Base-by-base conservation (phyloP, 345 rosid species). In the Draba incana region DNA sequence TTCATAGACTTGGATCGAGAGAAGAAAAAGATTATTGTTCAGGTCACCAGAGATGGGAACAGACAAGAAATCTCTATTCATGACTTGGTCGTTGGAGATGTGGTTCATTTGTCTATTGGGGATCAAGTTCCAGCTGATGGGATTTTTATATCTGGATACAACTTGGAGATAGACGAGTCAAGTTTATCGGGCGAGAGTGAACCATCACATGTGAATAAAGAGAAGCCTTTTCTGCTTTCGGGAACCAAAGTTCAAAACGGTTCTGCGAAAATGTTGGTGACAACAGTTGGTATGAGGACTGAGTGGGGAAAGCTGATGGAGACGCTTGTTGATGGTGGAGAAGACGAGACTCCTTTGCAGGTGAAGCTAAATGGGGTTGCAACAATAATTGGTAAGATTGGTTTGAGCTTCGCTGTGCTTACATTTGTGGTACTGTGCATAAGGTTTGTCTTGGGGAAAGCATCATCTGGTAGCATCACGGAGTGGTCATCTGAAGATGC, bases 41-140 rank as follows among this genome's bases (percentile, higher is more conserved):
- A 81, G 56, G 96, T 85, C 62, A 92, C 87, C 4, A 86, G 97
- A 73, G 92, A 90, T 65, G 89, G 92, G 43, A 39, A 44, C n/a
- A 83, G 85, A 79, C 83, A 77, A 70, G 82, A 88, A 57, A 74
- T 92, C 48, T 81, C 83, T 28, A 85, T 92, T 31, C 85, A 84
- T 75, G 97, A 90, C 81, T 77, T 92, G 84, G 92, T 90, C 42
- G 86, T 88, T 27, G 97, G 98, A 48, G 98, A 92, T 75, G 57
- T 90, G 51, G 97, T 92, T 69, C 96, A 92, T 66, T 67, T 90
- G 48, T 78, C 78, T 48, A 82, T 83, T 52, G 98, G 98, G 5
- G 92, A 92, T 79, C 78, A 75, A 77, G 93, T 89, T 80, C 89
- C 98, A 35, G 96, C 92, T 20, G 97, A 57, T 74, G 53, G 82